These are phyloP conservation scores for Phylloporus arenicola DNA, from an alignment of 768 basidiomycete genomes.

Conservation along the genomic window DNA sequence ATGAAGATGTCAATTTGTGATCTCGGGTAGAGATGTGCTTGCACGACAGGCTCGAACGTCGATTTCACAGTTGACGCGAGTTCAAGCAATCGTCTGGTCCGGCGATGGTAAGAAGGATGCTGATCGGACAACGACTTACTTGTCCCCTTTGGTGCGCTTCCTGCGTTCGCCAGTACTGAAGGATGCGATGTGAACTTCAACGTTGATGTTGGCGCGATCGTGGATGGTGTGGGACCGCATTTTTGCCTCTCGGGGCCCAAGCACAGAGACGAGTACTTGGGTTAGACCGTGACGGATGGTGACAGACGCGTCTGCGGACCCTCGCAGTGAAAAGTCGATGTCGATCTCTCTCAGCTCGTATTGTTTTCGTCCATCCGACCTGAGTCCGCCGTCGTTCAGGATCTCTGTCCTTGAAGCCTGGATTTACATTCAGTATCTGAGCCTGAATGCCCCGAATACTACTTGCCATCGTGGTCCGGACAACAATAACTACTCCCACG, in stretches of 20 bases:
- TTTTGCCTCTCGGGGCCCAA: slow-evolving; percentile 88
- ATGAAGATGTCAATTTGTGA: slow-evolving; percentile 92
- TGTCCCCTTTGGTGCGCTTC: slow-evolving; percentile 76
- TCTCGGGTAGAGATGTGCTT: slow-evolving; percentile 86
- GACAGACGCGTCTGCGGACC: slow-evolving; percentile 81
- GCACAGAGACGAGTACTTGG: slow-evolving; percentile 79
- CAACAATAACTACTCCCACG: background rate
- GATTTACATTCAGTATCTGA: background rate
- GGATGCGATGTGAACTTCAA: slow-evolving; percentile 81
- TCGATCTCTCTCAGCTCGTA: slow-evolving; percentile 81
- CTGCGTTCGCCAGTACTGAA: slow-evolving; percentile 82
- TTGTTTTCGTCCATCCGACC: slow-evolving; percentile 90
- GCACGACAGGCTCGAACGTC: slow-evolving; percentile 94
- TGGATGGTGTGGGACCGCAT: slow-evolving; percentile 74
- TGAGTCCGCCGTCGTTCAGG: slow-evolving; percentile 79
- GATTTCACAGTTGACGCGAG: slow-evolving; percentile 82
- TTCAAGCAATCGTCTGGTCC: slow-evolving; percentile 74
- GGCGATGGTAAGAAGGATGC: slow-evolving; percentile 4
- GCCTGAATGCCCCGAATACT: too few species aligned
- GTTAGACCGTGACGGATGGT: slow-evolving; percentile 86
- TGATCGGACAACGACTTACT: slow-evolving; percentile 47
- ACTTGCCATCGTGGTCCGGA: too few species aligned
- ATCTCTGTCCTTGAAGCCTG: slow-evolving; percentile 62
- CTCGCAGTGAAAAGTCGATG: slow-evolving; percentile 72
- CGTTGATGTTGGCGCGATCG: slow-evolving; percentile 84